Percentiles rank a stretch among this genome's conserved stretches.
Evolutionary conservation across 2,329 filamentous ascomycete species (phyloP).

Genomic region (Exserohilum rostratum): DNA sequence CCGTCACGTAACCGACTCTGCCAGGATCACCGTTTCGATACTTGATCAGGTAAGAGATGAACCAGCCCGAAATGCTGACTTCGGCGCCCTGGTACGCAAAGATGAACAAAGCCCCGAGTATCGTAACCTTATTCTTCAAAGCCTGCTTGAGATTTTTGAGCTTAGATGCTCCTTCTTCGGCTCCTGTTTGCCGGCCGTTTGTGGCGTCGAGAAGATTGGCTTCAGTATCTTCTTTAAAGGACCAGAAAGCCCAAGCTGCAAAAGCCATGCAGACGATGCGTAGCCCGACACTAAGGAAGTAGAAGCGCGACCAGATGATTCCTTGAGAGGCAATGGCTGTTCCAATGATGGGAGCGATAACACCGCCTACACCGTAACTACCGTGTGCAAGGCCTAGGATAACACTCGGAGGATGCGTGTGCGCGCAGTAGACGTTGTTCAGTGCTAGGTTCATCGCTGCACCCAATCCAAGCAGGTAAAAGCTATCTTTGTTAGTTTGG

Average conservation of each 20-base stretch:
- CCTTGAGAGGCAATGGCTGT: slow-evolving; percentile 71
- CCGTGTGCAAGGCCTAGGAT: slow-evolving; percentile 70
- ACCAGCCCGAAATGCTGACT: slow-evolving; percentile 84
- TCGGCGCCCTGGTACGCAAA: slow-evolving; percentile 87
- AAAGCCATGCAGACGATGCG: slow-evolving; percentile 63
- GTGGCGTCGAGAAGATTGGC: slow-evolving; percentile 53
- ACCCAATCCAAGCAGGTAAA: slow-evolving; percentile 68
- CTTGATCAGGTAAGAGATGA: slow-evolving; percentile 81
- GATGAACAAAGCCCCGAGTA: slow-evolving; percentile 80
- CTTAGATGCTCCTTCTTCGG: slow-evolving; percentile 50
- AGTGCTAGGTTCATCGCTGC: slow-evolving; percentile 59
- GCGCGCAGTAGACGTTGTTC: slow-evolving; percentile 63
- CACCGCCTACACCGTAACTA: slow-evolving; percentile 59
- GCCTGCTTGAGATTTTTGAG: slow-evolving; percentile 58
- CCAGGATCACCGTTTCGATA: slow-evolving; percentile 72
- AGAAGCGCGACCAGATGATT: slow-evolving; percentile 73
- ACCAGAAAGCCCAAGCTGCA: slow-evolving; percentile 70
- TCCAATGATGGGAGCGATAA: slow-evolving; percentile 72
- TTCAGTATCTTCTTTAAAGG: slow-evolving; percentile 68
- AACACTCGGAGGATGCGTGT: slow-evolving; percentile 58
- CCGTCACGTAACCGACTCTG: slow-evolving; percentile 78
- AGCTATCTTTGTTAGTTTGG: slow-evolving; percentile 51
- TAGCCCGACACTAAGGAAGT: slow-evolving; percentile 68
- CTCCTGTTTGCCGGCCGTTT: slow-evolving; percentile 48
- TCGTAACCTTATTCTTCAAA: slow-evolving; percentile 63